A percentile compares a stretch with the other conserved stretches of the same genome.
Evolutionary conservation across 2,329 filamentous ascomycete genomes (phyloP).

Genomic region (Metarhizium album): DNA sequence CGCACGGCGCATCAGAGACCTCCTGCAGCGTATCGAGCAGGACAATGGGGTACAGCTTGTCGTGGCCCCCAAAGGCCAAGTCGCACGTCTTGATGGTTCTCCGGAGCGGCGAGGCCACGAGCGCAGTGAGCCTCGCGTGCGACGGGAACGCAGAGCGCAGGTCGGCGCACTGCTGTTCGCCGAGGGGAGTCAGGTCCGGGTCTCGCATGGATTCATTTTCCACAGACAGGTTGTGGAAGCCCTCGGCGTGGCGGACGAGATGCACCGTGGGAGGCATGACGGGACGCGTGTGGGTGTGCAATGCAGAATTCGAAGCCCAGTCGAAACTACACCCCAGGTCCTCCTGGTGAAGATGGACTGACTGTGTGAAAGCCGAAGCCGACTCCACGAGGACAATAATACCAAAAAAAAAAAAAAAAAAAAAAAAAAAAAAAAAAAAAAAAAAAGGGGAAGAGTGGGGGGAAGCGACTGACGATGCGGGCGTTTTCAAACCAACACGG

Average conservation of each 20-base stretch:
- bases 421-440: too few species aligned
- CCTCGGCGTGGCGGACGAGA: constrained; percentile 65
- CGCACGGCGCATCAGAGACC: constrained; percentile 62
- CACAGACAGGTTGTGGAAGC: constrained; percentile 65
- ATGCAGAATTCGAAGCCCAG: too few species aligned
- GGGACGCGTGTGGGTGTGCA: too few species aligned
- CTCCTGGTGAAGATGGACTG: too few species aligned
- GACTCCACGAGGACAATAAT: too few species aligned
- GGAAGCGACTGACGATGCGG: too few species aligned
- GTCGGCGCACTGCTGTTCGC: constrained; percentile 59
- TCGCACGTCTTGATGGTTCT: constrained; percentile 73
- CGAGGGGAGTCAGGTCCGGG: constrained; percentile 66
- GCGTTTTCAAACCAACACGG: too few species aligned
- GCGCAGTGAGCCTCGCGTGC: constrained; percentile 53
- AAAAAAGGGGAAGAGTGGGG: too few species aligned
- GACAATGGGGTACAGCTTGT: constrained; percentile 38
- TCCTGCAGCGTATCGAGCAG: constrained; percentile 72
- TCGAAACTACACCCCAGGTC: too few species aligned
- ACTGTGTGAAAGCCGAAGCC: too few species aligned
- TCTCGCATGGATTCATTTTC: constrained; percentile 67
- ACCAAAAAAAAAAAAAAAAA: too few species aligned
- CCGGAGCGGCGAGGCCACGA: constrained; percentile 70
- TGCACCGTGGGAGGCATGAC: constrained; percentile 47
- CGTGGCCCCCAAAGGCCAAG: constrained; percentile 48
- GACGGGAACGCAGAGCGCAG: constrained; percentile 54